Percentiles rank a stretch among this genome's conserved stretches.
Evolutionary conservation across 495 filamentous ascomycete species (phyloP).

Genomic region (Letharia lupina): DNA sequence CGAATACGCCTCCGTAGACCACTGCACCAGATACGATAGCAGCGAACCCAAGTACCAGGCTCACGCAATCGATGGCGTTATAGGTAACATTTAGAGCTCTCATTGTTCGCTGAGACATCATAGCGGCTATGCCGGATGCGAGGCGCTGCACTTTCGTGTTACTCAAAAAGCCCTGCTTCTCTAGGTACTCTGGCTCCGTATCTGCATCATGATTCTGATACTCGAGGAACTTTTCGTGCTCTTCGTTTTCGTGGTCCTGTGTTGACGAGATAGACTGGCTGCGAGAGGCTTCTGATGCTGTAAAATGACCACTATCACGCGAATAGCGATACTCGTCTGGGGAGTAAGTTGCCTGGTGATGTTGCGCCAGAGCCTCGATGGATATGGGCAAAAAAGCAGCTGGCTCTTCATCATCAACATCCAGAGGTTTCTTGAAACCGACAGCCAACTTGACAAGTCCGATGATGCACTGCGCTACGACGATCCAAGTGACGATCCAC

Average conservation of each 20-base stretch:
- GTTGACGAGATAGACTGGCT: slow-evolving; percentile 56
- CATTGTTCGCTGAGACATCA: slow-evolving; percentile 54
- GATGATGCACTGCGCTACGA: slow-evolving; percentile 59
- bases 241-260: slow-evolving; percentile 41
- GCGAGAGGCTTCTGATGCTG: slow-evolving; percentile 62
- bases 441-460: slow-evolving; percentile 51
- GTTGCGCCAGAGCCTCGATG: slow-evolving; percentile 56
- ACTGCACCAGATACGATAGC: slow-evolving; percentile 57
- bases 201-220: slow-evolving; percentile 43
- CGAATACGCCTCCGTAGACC: slow-evolving; percentile 63
- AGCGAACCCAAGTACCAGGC: slow-evolving; percentile 57
- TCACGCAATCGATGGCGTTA: slow-evolving; percentile 50
- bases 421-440: slow-evolving; percentile 31
- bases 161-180: slow-evolving; percentile 39
- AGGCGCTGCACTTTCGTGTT: slow-evolving; percentile 42
- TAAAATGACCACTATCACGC: slow-evolving; percentile 83
- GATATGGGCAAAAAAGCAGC: slow-evolving; percentile 60
- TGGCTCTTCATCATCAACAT: slow-evolving; percentile 30
- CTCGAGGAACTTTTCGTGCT: slow-evolving; percentile 46
- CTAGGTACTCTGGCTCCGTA: slow-evolving; percentile 31
- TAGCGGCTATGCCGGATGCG: slow-evolving; percentile 38
- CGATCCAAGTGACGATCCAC: slow-evolving; percentile 72
- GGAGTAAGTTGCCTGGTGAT: slow-evolving; percentile 44
- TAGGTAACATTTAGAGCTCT: slow-evolving; percentile 51
- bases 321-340: slow-evolving; percentile 57